Percentiles rank a stretch among this genome's conserved stretches.
phyloP scores from a whole-genome alignment of 768 basidiomycete genomes.

The Leccinum broughii region DNA sequence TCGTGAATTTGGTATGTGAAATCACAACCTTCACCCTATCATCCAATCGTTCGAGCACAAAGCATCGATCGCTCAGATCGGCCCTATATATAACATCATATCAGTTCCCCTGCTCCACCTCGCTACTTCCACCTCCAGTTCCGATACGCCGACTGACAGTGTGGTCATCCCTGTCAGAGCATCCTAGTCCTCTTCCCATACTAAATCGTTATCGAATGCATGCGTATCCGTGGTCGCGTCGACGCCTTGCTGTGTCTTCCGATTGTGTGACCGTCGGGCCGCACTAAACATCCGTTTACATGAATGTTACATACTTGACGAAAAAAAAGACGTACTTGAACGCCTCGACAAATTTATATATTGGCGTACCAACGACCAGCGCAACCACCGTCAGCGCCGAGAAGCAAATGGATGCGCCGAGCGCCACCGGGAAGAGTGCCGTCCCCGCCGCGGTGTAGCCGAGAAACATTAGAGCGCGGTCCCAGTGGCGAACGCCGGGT shows the following conservation, averaged over 20 bases:
- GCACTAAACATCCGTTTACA: background rate
- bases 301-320: background rate
- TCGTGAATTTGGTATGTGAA: too few species aligned
- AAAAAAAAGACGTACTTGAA: background rate
- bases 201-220: too few species aligned
- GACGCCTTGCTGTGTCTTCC: background rate
- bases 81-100: too few species aligned
- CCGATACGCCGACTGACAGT: too few species aligned
- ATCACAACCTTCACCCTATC: too few species aligned
- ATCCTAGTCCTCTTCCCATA: too few species aligned
- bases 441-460: background rate
- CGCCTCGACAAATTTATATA: background rate
- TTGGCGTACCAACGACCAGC: too few species aligned
- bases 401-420: constrained; percentile 16
- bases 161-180: too few species aligned
- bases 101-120: too few species aligned
- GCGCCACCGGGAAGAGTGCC: constrained; percentile 10
- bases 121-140: too few species aligned
- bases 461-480: background rate
- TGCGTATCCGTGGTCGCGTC: background rate
- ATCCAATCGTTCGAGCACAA: too few species aligned
- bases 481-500: constrained; percentile 23
- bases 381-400: background rate
- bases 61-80: too few species aligned
- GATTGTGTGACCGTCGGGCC: background rate